Conservation (phyloP, 257 asterid species). For the Rhazya stricta region DNA sequence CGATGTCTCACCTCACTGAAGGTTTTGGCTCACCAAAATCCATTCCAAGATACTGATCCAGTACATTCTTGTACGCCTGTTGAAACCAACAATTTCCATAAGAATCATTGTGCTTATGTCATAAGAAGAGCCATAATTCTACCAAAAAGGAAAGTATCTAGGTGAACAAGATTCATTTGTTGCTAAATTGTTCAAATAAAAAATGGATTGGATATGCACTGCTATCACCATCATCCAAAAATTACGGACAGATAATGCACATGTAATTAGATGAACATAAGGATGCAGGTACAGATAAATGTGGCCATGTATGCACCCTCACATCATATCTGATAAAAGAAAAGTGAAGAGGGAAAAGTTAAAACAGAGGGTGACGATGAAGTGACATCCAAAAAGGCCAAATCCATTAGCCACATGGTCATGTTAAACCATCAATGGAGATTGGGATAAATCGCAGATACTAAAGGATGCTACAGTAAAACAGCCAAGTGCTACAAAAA, state of each 20-base stretch:
- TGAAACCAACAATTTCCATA: slow-evolving; percentile 10
- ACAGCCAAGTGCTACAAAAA: not conserved
- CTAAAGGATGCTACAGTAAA: not conserved
- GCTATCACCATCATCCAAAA: not conserved
- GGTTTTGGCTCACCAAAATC: slow-evolving; percentile 42
- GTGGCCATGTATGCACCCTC: not conserved
- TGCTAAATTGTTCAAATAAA: not conserved
- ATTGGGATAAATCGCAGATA: not conserved
- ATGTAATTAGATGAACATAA: not conserved
- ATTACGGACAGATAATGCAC: not conserved
- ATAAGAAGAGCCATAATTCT: not conserved
- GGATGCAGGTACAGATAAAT: not conserved
- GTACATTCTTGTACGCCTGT: slow-evolving; percentile 64
- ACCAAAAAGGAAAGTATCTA: not conserved
- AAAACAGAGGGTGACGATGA: not conserved
- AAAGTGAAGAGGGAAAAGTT: not conserved
- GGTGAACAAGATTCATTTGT: not conserved
- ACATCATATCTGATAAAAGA: not conserved
- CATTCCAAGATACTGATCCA: slow-evolving; percentile 61
- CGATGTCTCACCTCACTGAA: slow-evolving; percentile 32
- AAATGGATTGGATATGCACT: not conserved
- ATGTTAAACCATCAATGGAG: not conserved
- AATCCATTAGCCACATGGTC: not conserved
- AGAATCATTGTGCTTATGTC: not conserved
- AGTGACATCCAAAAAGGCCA: not conserved